These are phyloP conservation scores for Cryptosporidium sp. DNA, from an alignment of 169 alveolate genomes.

Conservation along the genomic window DNA sequence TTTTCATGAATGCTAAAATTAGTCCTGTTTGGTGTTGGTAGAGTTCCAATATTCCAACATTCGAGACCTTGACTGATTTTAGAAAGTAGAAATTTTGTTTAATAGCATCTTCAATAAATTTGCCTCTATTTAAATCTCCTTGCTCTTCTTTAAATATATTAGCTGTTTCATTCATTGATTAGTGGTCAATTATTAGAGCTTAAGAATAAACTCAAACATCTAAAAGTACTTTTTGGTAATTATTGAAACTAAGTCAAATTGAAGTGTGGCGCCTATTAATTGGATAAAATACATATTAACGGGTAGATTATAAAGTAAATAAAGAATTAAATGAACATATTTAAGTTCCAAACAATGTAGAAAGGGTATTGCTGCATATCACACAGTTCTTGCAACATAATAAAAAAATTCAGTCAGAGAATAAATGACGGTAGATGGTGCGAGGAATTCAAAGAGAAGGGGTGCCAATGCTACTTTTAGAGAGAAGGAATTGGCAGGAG, in stretches of 20 bases:
- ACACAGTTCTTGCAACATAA: not conserved
- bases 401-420: not conserved
- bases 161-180: not conserved
- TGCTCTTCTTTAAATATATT: not conserved
- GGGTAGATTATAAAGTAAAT: not conserved
- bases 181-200: not conserved
- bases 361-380: not conserved
- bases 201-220: not conserved
- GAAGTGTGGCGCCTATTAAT: not conserved
- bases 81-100: conserved; percentile 9
- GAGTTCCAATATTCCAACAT: conserved; percentile 30
- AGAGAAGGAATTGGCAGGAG: not conserved
- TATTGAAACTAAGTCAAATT: not conserved
- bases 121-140: not conserved
- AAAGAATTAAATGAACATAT: not conserved
- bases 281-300: not conserved
- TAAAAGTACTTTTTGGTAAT: not conserved
- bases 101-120: not conserved
- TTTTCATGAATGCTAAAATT: conserved; percentile 45
- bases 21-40: conserved; percentile 55
- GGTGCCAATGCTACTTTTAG: not conserved
- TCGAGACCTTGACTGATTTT: not conserved
- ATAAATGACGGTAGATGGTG: not conserved
- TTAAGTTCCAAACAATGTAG: not conserved
- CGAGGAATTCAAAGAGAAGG: not conserved